Evolutionary conservation across 2,329 filamentous ascomycete species (phyloP).

Genomic region (Hyphodiscus sp.): DNA sequence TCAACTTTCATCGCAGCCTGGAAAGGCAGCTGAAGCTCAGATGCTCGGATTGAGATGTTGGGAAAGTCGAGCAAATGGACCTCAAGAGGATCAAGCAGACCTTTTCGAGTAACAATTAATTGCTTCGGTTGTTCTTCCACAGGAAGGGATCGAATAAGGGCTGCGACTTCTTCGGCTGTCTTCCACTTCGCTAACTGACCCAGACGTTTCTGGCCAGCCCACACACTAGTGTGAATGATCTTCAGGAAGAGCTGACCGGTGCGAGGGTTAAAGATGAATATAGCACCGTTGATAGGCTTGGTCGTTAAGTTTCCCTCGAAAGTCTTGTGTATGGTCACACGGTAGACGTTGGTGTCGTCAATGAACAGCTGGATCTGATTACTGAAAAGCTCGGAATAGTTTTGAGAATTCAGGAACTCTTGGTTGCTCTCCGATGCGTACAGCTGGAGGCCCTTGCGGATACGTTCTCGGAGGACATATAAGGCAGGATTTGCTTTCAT

Average conservation of each 20-base stretch:
- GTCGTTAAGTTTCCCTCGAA: conserved; percentile 99
- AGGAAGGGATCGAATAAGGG: conserved; percentile 87
- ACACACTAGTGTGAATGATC: conserved; percentile 98
- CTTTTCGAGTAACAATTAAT: conserved; percentile 95
- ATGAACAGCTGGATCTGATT: conserved; percentile 99
- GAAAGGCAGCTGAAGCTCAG: conserved; percentile 94
- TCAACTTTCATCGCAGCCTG: conserved; percentile 99
- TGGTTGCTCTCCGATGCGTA: conserved; percentile 99
- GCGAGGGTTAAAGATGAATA: conserved; percentile 99
- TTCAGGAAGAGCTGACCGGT: conserved; percentile 97
- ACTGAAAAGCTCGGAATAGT: conserved; percentile 98
- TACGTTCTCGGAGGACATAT: conserved; percentile 95
- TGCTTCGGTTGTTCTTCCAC: conserved; percentile 99
- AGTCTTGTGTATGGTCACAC: conserved; percentile 99
- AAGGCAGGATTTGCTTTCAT: conserved; percentile 99
- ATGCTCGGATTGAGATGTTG: conserved; percentile 97
- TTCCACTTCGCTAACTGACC: conserved; percentile 99
- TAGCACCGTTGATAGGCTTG: conserved; percentile 98
- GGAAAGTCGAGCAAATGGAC: conserved; percentile 97
- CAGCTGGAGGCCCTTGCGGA: conserved; percentile 93
- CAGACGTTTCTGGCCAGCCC: conserved; percentile 98
- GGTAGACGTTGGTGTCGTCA: conserved; percentile 98
- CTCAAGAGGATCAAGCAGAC: conserved; percentile 91
- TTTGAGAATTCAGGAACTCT: conserved; percentile 98
- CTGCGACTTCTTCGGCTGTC: conserved; percentile 98